Evolutionary conservation across 768 basidiomycete genomes (phyloP).

Genomic region (Russula abietina): DNA sequence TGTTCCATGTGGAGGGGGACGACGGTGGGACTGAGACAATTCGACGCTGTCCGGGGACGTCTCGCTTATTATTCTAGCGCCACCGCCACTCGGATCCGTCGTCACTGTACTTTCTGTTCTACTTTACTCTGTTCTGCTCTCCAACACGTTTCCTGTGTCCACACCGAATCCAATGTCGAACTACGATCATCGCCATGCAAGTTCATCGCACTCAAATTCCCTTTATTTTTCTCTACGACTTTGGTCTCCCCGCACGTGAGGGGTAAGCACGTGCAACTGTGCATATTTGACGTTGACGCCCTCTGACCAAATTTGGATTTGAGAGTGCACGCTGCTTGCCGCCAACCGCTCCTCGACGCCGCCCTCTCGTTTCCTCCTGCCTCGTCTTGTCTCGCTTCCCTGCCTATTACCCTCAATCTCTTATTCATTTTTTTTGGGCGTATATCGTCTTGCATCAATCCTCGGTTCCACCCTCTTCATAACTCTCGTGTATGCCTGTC

Average conservation of each 20-base stretch:
- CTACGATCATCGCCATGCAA: neutral
- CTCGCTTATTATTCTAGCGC: neutral
- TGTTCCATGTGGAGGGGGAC: conserved; percentile 29
- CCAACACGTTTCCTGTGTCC: neutral
- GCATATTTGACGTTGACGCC: conserved; percentile 4
- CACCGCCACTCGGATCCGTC: neutral
- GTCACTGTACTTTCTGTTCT: neutral
- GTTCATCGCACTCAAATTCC: neutral
- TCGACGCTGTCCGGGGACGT: neutral
- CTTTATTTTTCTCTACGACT: neutral
- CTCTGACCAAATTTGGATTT: conserved; percentile 1
- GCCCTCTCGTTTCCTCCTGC: conserved; percentile 12
- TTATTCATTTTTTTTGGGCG: conserved; percentile 5
- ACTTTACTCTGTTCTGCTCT: neutral
- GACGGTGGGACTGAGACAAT: neutral
- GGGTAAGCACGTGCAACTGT: neutral
- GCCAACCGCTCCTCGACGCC: conserved; percentile 19
- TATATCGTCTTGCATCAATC: neutral
- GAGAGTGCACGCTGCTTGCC: conserved; percentile 18
- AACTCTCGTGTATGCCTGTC: conserved; percentile 22
- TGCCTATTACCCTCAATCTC: conserved; percentile 1
- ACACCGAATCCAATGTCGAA: neutral
- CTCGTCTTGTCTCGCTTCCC: conserved; percentile 10
- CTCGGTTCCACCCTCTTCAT: neutral
- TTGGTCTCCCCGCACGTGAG: conserved; percentile 8